Evolutionary conservation across 768 basidiomycete genomes (phyloP), one percentile per base, ranked within the genome.

Genomic region (Clitopilus hobsonii): DNA sequence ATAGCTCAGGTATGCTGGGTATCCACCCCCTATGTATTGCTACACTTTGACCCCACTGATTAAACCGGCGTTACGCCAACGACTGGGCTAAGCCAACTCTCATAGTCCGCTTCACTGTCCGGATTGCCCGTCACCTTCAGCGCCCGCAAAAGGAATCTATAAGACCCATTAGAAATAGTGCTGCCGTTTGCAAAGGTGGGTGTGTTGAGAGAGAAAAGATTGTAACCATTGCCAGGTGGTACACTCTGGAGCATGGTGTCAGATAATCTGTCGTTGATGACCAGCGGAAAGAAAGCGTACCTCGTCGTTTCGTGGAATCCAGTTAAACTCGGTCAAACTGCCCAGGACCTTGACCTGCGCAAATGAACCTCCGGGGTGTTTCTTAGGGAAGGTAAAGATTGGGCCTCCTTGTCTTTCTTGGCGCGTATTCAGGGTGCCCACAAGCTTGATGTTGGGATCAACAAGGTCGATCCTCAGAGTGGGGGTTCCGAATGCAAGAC

Each of bases 401-500:
- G 66, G 69, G 20, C 53, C 53, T 25, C 32, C 51, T 8, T 45
- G 16, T 53, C 48, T 24, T 54, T 54, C 27, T 30, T 51, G 65
- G 29, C 69, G 69, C n/a, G 63, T 62, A 53, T 69, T 69, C 51
- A 80, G 60, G 1, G 74, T 78, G 1, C 73, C 68, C 5, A 58
- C 68, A 57, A 83, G 64, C 18, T 72, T 65, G 61, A 74, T 71
- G 56, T 73, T 60, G 1, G 76, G 51, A 25, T 67, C 65, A 1
- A 84, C 82, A 13, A 84, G 72, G 58, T 84, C 82, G 14, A 78
- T 59, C 13, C 73, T 70, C 41, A 83, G 58, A 13, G 65, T 53
- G 2, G 79, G 72, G 2, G 81, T 78, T 16, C 84, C 84, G 54
- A 84, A 83, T 0, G 63, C 68, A 29, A 65, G 71, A 66, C 78